These are phyloP conservation scores for Torrubiella hemipterigena DNA, from an alignment of 2,329 filamentous ascomycete species.

Conservation along the genomic window DNA sequence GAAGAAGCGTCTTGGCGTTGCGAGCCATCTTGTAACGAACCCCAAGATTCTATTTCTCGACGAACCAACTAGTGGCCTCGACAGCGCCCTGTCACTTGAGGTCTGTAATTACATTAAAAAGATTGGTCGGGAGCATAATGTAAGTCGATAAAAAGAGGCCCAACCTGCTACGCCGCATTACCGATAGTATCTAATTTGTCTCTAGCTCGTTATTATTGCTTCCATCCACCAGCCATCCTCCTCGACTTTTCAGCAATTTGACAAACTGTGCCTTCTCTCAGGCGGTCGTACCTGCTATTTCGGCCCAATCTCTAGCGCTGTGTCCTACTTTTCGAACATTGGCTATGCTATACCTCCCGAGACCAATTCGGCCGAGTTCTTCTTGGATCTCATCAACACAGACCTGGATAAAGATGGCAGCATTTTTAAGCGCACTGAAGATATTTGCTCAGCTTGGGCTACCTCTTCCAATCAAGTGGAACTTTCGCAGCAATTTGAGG, in stretches of 20 bases:
- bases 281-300: constrained; percentile 61
- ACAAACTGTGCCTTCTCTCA: constrained; percentile 65
- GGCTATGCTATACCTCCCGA: constrained; percentile 54
- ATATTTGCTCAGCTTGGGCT: constrained; percentile 1
- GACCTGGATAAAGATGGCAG: constrained; percentile 51
- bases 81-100: constrained; percentile 65
- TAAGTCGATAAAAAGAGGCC: constrained; percentile 27
- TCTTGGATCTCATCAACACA: constrained; percentile 67
- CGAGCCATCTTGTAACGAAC: constrained; percentile 68
- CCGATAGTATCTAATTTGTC: background rate
- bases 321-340: constrained; percentile 50
- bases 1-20: constrained; percentile 69
- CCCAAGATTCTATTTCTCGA: constrained; percentile 75
- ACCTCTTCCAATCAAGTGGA: background rate
- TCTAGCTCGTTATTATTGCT: constrained; percentile 61
- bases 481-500: constrained; percentile 6
- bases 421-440: constrained; percentile 23
- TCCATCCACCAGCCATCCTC: constrained; percentile 82
- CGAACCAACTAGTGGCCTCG: constrained; percentile 73
- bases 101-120: constrained; percentile 62
- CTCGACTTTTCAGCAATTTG: constrained; percentile 67
- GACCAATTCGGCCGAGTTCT: constrained; percentile 69
- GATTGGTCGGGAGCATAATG: constrained; percentile 54
- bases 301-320: constrained; percentile 45
- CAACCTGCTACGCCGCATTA: background rate